phyloP scores from a whole-genome alignment of 441 rosid species.

The Croton setiger region DNA sequence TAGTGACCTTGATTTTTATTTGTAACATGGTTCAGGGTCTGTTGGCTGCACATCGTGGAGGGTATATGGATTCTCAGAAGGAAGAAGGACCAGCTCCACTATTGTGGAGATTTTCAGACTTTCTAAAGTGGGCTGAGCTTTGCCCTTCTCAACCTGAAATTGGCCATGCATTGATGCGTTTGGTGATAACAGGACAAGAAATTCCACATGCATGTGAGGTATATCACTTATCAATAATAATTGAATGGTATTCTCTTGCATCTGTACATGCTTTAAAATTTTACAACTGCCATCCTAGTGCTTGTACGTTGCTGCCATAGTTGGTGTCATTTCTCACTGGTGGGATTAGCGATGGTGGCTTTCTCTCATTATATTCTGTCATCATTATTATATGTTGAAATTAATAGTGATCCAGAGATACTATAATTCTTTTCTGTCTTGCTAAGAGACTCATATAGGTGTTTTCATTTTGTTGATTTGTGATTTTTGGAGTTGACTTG shows the following conservation, averaged over 20 bases:
- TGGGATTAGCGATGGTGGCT: neutral
- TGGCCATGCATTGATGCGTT: conserved; percentile 98
- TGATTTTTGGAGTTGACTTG: neutral
- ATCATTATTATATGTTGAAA: neutral
- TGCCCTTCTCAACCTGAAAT: conserved; percentile 98
- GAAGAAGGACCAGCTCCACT: conserved; percentile 99
- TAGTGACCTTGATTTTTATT: conserved; percentile 14
- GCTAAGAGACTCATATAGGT: neutral
- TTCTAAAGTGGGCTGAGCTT: conserved; percentile 96
- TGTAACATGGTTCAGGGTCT: conserved; percentile 58
- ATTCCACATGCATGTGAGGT: conserved; percentile 99
- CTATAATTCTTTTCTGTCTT: neutral
- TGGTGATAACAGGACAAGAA: conserved; percentile 96
- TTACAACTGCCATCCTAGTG: neutral
- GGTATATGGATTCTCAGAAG: conserved; percentile 92
- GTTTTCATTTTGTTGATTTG: neutral
- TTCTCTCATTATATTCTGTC: neutral
- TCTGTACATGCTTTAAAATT: neutral
- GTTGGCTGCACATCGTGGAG: conserved; percentile 98
- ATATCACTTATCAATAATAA: conserved; percentile 13
- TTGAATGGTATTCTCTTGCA: conserved; percentile 15
- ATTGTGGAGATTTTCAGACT: conserved; percentile 97
- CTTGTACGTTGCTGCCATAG: neutral
- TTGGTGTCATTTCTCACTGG: neutral
- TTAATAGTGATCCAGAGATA: neutral